Evolutionary conservation across 2,329 filamentous ascomycete species (phyloP).

Genomic region (Pyrenochaeta sp.): DNA sequence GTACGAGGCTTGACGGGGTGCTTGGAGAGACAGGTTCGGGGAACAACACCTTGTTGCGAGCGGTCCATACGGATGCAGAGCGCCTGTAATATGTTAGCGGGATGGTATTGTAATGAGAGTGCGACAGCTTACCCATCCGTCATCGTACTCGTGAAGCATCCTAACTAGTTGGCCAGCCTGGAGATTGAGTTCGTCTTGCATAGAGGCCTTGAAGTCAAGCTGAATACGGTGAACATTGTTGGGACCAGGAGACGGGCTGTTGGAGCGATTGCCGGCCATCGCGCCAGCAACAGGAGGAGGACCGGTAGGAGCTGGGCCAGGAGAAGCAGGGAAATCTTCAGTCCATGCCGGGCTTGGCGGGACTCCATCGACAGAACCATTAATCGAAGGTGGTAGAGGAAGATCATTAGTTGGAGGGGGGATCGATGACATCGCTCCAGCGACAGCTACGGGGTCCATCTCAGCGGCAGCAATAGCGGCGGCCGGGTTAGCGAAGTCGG

Average conservation of each 20-base stretch:
- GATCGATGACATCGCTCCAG: constrained; percentile 24
- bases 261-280: constrained; percentile 69
- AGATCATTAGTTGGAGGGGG: constrained; percentile 41
- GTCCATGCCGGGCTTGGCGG: constrained; percentile 68
- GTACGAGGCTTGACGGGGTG: constrained; percentile 87
- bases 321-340: constrained; percentile 64
- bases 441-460: constrained; percentile 50
- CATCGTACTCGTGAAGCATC: constrained; percentile 94
- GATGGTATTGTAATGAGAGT: background rate
- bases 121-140: constrained; percentile 87
- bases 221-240: constrained; percentile 89
- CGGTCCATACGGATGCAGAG: constrained; percentile 91
- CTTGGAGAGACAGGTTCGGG: constrained; percentile 90
- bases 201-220: constrained; percentile 90
- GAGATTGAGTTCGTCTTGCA: constrained; percentile 90
- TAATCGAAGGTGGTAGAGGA: constrained; percentile 59
- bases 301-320: constrained; percentile 54
- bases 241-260: constrained; percentile 59
- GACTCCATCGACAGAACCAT: constrained; percentile 49
- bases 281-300: constrained; percentile 59
- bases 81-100: constrained; percentile 64
- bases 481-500: constrained; percentile 43
- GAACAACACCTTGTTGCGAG: constrained; percentile 90
- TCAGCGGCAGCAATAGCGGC: constrained; percentile 54
- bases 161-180: constrained; percentile 84